phyloP scores from a whole-genome alignment of 495 filamentous ascomycete genomes.

The Neurospora sp. region DNA sequence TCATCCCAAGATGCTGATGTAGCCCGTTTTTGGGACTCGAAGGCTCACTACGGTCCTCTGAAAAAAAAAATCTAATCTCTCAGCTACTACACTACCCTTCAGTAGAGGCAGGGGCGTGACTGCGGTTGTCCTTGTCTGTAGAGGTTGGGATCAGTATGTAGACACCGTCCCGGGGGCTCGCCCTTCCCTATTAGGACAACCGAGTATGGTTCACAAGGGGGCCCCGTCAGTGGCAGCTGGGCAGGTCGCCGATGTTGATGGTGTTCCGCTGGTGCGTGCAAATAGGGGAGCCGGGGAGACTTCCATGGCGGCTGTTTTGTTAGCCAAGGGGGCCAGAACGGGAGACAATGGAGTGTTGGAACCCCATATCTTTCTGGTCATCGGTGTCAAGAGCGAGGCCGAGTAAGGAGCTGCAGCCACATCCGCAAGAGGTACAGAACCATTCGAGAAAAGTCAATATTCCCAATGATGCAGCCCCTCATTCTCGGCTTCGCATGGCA shows the following conservation, averaged over 20 bases:
- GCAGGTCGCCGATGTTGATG: conserved; percentile 17
- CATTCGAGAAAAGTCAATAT: neutral
- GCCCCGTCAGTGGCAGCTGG: neutral
- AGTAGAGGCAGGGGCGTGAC: neutral
- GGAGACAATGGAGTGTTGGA: neutral
- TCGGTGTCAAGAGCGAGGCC: conserved; percentile 1
- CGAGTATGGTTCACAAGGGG: conserved; percentile 12
- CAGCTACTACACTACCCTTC: neutral
- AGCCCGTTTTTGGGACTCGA: neutral
- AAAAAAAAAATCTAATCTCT: neutral
- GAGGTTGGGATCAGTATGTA: neutral
- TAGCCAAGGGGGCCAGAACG: neutral
- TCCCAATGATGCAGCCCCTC: neutral
- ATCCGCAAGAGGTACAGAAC: neutral
- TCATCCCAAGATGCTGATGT: neutral
- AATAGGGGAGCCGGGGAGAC: neutral
- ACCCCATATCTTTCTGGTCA: neutral
- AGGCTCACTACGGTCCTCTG: neutral
- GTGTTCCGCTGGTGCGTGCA: neutral
- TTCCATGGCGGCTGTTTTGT: neutral
- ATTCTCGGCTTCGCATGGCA: conserved; percentile 1
- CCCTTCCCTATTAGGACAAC: conserved; percentile 4
- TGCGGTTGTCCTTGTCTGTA: neutral
- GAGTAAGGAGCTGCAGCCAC: conserved; percentile 7
- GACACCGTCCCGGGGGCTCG: neutral